These are phyloP conservation scores for Gentiana straminea DNA, from an alignment of 257 asterid genomes.

Conservation along the genomic window DNA sequence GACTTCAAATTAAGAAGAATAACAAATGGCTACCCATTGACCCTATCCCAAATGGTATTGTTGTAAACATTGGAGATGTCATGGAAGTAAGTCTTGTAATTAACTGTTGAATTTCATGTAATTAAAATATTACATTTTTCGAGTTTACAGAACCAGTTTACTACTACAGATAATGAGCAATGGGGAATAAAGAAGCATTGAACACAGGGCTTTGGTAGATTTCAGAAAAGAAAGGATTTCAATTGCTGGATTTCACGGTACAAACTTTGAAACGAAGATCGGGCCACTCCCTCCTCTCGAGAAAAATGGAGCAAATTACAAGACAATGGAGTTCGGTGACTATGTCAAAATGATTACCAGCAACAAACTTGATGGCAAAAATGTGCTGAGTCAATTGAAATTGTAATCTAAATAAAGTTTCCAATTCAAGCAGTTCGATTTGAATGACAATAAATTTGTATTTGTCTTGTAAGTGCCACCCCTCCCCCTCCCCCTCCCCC, in stretches of 20 bases:
- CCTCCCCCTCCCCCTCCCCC: too few relatives aligned
- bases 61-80: constrained; percentile 27
- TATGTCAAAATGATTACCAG: constrained; percentile 11
- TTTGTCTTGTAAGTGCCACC: too few relatives aligned
- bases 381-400: constrained; percentile 15
- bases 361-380: constrained; percentile 32
- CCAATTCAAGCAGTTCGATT: background rate
- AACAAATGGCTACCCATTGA: constrained; percentile 20
- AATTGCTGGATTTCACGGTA: constrained; percentile 8
- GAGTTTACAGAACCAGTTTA: too few relatives aligned
- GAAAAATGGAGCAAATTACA: constrained; percentile 15
- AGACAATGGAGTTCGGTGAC: constrained; percentile 13
- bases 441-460: too few relatives aligned
- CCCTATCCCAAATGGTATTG: constrained; percentile 18
- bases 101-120: background rate
- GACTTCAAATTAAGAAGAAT: constrained; percentile 24
- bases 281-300: background rate
- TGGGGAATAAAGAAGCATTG: constrained; percentile 6
- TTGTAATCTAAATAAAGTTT: background rate
- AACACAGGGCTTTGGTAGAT: constrained; percentile 6
- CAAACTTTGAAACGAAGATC: background rate
- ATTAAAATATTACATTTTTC: too few relatives aligned
- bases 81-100: constrained; percentile 14
- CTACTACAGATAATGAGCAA: constrained; percentile 5
- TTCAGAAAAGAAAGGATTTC: constrained; percentile 2